Conservation (phyloP, 208 protist genomes). For the Herpetomonas samuelpessoai region DNA sequence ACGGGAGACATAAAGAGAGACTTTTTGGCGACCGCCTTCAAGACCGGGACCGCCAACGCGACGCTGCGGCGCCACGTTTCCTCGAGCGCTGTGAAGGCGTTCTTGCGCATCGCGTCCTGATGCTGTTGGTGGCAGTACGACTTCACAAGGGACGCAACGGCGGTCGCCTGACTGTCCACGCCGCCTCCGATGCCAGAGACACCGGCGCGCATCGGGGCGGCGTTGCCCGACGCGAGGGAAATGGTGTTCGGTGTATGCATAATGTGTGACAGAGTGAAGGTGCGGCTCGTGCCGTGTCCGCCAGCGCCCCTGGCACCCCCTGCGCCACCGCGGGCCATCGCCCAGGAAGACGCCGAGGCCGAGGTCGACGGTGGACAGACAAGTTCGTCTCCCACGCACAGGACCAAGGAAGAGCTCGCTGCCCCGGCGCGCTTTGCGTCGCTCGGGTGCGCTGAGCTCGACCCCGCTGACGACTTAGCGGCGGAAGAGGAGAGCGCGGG, state of each 20-base stretch:
- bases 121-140: not conserved
- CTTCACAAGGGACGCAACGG: not conserved
- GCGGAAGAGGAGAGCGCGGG: too few relatives aligned
- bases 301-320: not conserved
- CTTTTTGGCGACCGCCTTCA: constrained; percentile 4
- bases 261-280: constrained; percentile 9
- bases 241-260: constrained; percentile 7
- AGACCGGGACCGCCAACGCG: constrained; percentile 4
- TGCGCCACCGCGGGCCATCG: constrained; percentile 30
- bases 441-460: too few relatives aligned
- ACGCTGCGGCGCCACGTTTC: constrained; percentile 9
- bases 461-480: too few relatives aligned
- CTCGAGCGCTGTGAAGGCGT: not conserved
- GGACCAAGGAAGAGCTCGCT: constrained; percentile 8
- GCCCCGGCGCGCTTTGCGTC: not conserved
- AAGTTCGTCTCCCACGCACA: constrained; percentile 56
- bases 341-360: constrained; percentile 35
- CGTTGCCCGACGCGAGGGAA: constrained; percentile 9
- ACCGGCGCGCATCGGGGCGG: not conserved
- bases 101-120: not conserved
- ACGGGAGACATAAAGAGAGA: constrained; percentile 17
- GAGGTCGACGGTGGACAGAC: constrained; percentile 15
- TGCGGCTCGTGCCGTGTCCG: not conserved
- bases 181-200: not conserved
- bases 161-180: not conserved